These are phyloP conservation scores for Torulaspora maleeae DNA, from an alignment of 805 yeast species.

Conservation along the genomic window DNA sequence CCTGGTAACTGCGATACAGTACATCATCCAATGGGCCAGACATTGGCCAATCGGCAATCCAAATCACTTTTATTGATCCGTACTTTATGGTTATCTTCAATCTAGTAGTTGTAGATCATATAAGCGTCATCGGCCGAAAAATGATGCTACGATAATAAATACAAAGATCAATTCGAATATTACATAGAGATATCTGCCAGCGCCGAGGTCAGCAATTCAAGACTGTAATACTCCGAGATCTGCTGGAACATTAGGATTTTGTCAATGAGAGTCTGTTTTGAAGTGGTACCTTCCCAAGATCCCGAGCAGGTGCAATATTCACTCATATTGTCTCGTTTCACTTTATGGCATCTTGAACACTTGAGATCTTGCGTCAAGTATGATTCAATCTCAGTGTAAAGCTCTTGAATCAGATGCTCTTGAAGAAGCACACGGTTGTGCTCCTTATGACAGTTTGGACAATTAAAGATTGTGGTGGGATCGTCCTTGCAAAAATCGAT, in stretches of 20 bases:
- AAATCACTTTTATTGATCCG: not conserved
- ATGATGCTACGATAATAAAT: not conserved
- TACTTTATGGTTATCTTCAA: not conserved
- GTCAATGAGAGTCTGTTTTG: slow-evolving; percentile 41
- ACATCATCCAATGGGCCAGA: slow-evolving; percentile 11
- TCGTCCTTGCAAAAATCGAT: slow-evolving; percentile 78
- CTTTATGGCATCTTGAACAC: slow-evolving; percentile 69
- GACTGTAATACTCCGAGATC: slow-evolving; percentile 56
- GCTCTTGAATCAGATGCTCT: slow-evolving; percentile 67
- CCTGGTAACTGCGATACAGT: slow-evolving; percentile 27
- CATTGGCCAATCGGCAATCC: not conserved
- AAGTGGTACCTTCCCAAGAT: slow-evolving; percentile 59
- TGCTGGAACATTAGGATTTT: slow-evolving; percentile 48
- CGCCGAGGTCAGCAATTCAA: slow-evolving; percentile 44
- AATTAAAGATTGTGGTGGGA: slow-evolving; percentile 46
- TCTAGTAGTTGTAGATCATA: not conserved
- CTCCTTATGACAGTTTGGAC: slow-evolving; percentile 60
- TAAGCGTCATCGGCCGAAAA: not conserved
- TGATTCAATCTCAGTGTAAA: slow-evolving; percentile 49
- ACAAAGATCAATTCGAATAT: not conserved
- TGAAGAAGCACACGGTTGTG: slow-evolving; percentile 70
- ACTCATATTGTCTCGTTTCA: slow-evolving; percentile 65
- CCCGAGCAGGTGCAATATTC: slow-evolving; percentile 87
- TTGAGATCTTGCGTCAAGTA: slow-evolving; percentile 76
- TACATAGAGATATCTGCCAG: slow-evolving; percentile 6